phyloP scores from a whole-genome alignment of 2,329 filamentous ascomycete species.

The Scedosporium aurantiacum region DNA sequence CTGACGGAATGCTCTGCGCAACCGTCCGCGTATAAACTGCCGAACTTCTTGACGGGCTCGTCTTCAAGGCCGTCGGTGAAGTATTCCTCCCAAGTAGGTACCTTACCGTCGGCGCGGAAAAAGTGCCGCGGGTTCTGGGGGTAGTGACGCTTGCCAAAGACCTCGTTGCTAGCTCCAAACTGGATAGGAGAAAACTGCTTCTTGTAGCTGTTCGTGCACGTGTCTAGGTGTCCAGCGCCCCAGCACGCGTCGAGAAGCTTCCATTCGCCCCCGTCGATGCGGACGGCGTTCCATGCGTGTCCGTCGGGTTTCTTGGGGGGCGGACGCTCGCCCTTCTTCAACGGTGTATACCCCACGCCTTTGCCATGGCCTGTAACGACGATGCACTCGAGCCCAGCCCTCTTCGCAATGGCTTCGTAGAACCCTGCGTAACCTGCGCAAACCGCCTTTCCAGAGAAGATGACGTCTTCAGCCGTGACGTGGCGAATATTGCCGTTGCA shows the following conservation, averaged over 20 bases:
- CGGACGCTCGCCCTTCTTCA: slow-evolving; percentile 51
- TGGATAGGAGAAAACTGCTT: slow-evolving; percentile 54
- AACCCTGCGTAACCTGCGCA: slow-evolving; percentile 85
- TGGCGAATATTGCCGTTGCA: slow-evolving; percentile 59
- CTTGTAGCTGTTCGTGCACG: slow-evolving; percentile 44
- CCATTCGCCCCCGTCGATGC: slow-evolving; percentile 79
- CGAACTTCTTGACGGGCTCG: slow-evolving; percentile 36
- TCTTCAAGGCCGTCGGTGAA: slow-evolving; percentile 39
- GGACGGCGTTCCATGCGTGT: slow-evolving; percentile 91
- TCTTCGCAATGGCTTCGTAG: slow-evolving; percentile 65
- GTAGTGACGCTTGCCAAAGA: slow-evolving; percentile 74
- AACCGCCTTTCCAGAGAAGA: slow-evolving; percentile 70
- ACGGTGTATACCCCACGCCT: slow-evolving; percentile 60
- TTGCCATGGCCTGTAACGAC: slow-evolving; percentile 75
- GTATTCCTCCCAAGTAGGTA: slow-evolving; percentile 72
- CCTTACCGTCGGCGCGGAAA: slow-evolving; percentile 61
- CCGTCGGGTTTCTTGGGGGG: slow-evolving; percentile 52
- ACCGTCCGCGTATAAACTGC: slow-evolving; percentile 35
- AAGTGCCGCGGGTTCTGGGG: slow-evolving; percentile 58
- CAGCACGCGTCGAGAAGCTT: slow-evolving; percentile 88
- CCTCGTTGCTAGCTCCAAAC: slow-evolving; percentile 58
- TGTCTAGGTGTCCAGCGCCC: slow-evolving; percentile 67
- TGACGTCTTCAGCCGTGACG: slow-evolving; percentile 59
- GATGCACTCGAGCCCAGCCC: slow-evolving; percentile 68
- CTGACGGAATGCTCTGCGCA: slow-evolving; percentile 47